Evolutionary conservation across 2,329 filamentous ascomycete species (phyloP).

Genomic region (Talaromyces sp.): DNA sequence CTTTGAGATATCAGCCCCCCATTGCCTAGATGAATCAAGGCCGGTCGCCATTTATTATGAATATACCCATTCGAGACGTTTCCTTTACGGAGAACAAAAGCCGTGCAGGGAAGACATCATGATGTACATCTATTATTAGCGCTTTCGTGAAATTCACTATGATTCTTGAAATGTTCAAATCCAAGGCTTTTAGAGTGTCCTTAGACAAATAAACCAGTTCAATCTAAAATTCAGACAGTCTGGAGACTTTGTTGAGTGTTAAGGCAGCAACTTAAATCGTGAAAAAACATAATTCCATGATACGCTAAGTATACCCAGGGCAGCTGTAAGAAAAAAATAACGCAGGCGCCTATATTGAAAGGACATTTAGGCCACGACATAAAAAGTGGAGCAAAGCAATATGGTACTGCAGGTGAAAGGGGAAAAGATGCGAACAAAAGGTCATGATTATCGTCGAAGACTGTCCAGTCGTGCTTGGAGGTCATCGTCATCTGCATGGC

Average conservation of each 20-base stretch:
- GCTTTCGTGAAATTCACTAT: background rate
- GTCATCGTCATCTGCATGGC: conserved; percentile 74
- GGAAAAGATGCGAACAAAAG: background rate
- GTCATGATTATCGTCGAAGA: conserved; percentile 59
- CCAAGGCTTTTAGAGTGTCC: background rate
- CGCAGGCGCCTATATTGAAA: background rate
- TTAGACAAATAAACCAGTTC: background rate
- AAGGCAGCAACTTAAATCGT: background rate
- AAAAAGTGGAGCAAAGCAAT: background rate
- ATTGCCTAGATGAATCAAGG: background rate
- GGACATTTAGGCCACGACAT: background rate
- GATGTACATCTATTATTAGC: conserved; percentile 4
- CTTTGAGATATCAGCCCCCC: conserved; percentile 56
- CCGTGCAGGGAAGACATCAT: background rate
- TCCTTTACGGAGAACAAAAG: background rate
- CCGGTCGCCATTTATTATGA: background rate
- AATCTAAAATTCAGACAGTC: background rate
- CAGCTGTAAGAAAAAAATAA: background rate
- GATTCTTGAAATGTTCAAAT: background rate
- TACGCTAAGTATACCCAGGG: conserved; percentile 3
- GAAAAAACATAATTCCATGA: background rate
- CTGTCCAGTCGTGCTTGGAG: conserved; percentile 92
- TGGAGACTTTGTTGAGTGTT: background rate
- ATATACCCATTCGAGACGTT: background rate
- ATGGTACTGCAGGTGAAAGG: background rate